Conservation (phyloP, 805 yeast species). For the Saturnispora mendoncae region DNA sequence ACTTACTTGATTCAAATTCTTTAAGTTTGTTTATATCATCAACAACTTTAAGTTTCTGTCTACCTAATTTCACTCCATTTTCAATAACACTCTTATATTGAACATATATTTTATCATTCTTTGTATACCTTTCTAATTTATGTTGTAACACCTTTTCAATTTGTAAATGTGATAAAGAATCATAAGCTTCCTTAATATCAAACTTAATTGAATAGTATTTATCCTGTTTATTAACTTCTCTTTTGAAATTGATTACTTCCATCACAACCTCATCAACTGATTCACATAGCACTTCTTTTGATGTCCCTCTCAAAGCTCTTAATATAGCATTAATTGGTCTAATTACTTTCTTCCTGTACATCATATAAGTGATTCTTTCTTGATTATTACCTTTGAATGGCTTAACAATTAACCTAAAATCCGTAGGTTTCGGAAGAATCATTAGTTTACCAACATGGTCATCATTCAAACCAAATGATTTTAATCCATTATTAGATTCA, state of each 20-base stretch:
- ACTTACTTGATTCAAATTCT: not conserved
- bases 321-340: slow-evolving; percentile 36
- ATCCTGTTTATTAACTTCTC: slow-evolving; percentile 14
- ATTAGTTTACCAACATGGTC: slow-evolving; percentile 36
- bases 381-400: slow-evolving; percentile 36
- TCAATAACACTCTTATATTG: slow-evolving; percentile 9
- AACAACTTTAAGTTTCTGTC: slow-evolving; percentile 6
- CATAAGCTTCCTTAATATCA: slow-evolving; percentile 73
- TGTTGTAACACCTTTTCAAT: slow-evolving; percentile 14
- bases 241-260: slow-evolving; percentile 32
- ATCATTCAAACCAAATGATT: slow-evolving; percentile 18
- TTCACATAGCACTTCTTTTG: slow-evolving; percentile 5
- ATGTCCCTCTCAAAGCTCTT: slow-evolving; percentile 9
- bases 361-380: slow-evolving; percentile 28
- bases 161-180: slow-evolving; percentile 47
- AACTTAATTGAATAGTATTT: slow-evolving; percentile 50
- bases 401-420: slow-evolving; percentile 51
- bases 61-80: not conserved
- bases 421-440: slow-evolving; percentile 51
- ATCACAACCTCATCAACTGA: slow-evolving; percentile 41
- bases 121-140: slow-evolving; percentile 16
- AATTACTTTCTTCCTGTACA: slow-evolving; percentile 31
- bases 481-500: slow-evolving; percentile 12
- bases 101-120: slow-evolving; percentile 12
- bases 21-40: slow-evolving; percentile 12